Evolutionary conservation across 2,329 filamentous ascomycete genomes (phyloP), one percentile per base, ranked within the genome.

Genomic region (Berkeleyomyces rouxiae): DNA sequence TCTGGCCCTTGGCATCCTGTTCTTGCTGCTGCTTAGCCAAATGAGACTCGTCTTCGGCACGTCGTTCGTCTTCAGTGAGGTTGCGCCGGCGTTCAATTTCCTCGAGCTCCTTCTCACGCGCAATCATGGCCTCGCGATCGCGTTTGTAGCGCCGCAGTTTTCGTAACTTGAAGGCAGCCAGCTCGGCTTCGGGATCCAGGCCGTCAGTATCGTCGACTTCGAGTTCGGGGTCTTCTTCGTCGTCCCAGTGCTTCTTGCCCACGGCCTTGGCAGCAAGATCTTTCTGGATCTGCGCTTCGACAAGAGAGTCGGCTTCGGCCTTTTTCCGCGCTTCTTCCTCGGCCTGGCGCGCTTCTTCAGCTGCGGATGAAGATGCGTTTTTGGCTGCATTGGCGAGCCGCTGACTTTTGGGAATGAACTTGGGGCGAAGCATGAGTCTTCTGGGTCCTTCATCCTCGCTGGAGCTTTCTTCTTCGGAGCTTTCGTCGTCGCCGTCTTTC

Each of bases 171-270:
- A 93, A 99, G 0, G 91, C 90, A 5, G 90, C 90, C 66, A 86
- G 82, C 73, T 99, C 93, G 6, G 89, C 90, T 66, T 87, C 90
- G 0, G 89, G 88, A 71, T 97, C 90, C 2, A 91, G 69, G 43
- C 84, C 89, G 71, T 99, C 93, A 1, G 86, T 88, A 69, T 96
- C 93, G 72, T 97, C 90, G 23, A 97, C 85, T 58, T 88, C 87
- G 42, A 84, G 83, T 64, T 83, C 82, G n/a, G 84, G 81, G 61
- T 78, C 78, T 13, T 79, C 79, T 5, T 83, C 81, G 67, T 89
- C 85, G 68, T 96, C 91, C 90, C 91, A 96, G 69, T 90, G 85
- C 71, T 88, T 90, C 73, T 89, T 90, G 10, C 84, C 86, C 0
- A 84, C 83, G 0, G 84, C 84, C 62, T 85, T 82, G 31, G 87